Evolutionary conservation across 208 protist genomes (phyloP).

Genomic region (Acanthamoeba lenticulata): DNA sequence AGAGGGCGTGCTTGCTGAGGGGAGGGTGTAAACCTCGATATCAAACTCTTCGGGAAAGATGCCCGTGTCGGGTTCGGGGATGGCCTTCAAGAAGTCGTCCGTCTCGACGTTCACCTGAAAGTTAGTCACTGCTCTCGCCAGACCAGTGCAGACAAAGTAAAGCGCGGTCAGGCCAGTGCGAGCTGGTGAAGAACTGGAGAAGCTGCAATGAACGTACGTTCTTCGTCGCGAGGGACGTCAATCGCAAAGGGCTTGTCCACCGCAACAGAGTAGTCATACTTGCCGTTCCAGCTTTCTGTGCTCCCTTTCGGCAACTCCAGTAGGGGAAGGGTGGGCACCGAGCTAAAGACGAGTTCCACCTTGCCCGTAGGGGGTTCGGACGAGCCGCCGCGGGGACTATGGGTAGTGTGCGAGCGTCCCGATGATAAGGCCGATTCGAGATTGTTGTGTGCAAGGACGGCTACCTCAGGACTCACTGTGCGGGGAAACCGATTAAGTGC

Average conservation of each 20-base stretch:
- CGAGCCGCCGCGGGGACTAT: neutral
- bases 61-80: constrained; percentile 27
- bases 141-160: neutral
- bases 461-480: no score
- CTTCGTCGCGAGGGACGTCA: neutral
- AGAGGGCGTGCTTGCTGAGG: neutral
- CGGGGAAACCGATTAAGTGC: no score
- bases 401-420: neutral
- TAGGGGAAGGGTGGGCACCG: constrained; percentile 39
- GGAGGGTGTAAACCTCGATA: neutral
- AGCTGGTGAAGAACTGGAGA: neutral
- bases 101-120: neutral
- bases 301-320: constrained; percentile 22
- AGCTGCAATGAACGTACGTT: neutral
- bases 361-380: neutral
- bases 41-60: constrained; percentile 45
- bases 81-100: constrained; percentile 12
- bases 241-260: constrained; percentile 21
- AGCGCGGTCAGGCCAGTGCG: neutral
- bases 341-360: neutral
- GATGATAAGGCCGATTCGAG: neutral
- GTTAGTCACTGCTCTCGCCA: neutral
- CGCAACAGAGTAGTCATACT: constrained; percentile 26
- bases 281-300: neutral
- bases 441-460: neutral